Evolutionary conservation across 331 rosid species (phyloP), one percentile per base, ranked within the genome.

Genomic region (Rhamnella rubrinervis): DNA sequence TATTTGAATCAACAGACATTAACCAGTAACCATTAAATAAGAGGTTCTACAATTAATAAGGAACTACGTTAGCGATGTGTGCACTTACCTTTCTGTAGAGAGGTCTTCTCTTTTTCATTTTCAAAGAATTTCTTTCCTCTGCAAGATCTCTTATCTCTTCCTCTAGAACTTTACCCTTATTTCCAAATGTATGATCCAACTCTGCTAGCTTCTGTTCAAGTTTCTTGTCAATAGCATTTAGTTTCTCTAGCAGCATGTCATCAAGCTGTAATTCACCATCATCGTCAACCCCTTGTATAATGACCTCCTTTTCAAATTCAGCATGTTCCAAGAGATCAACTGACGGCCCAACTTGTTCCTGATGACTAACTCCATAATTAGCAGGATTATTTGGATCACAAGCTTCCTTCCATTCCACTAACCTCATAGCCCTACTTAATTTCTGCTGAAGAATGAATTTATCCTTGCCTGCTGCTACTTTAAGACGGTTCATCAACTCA

Each of bases 101-200:
- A 14, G 98, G 97, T 60, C 60, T 83, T 80, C 95, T 87, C 85
- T n/a, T 90, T 80, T 87, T 81, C 87, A 91, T 96, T 21, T 92
- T 88, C 76, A 93, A 75, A 59, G 85, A 78, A 77, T 93, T 93
- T 83, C 97, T 87, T 84, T 91, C 98, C 87, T 91, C 98, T 6
- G 96, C 98, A 65, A 93, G 96, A 79, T 89, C 91, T 79, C 87
- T 88, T 57, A 93, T 91, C 75, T 89, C 96, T 82, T 83, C 97
- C 83, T 93, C 98, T 18, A 93, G 72, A 64, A 76, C 80, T 78
- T 89, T 91, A 31, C 98, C 98, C 87, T 86, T 91, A 84, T 81
- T 88, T 66, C 98, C 97, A 80, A 93, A 93, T 0, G 96, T 93
- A 78, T 87, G 89, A 69, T 89, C 96, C 70, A 93, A 85, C 46